Base-by-base conservation (phyloP, 352 stramenopile genomes). In the Phytophthora multivora region DNA sequence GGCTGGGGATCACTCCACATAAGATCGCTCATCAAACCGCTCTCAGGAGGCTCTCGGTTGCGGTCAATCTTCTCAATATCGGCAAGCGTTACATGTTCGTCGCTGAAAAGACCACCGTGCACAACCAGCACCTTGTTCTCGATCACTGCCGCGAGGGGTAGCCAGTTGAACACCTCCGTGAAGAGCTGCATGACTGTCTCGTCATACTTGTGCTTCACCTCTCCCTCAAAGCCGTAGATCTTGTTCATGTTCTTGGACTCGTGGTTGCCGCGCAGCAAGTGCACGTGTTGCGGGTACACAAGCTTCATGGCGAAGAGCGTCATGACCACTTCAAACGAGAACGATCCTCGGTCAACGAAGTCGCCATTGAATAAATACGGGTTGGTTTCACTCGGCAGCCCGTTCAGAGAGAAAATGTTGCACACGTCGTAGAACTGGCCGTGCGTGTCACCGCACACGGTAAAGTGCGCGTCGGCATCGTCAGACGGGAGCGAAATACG, bases 191-290 rank as follows among this genome's bases (percentile, higher is more conserved):
- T 99, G 38, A 99, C 97, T n/a, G 92, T 97, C 40, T 98, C 90
- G 74, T 99, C 97, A 80, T 99, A 99, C 76, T 99, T 99, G 80
- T 98, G 93, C 79, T 98, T 99, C 47, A 99, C 96, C 76, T 99
- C 98, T 30, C 97, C 97, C 61, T 99, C 97, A 68, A 99, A 99
- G 18, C 98, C 98, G 74, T 99, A 99, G 50, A 99, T 99, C 71
- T 99, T 98, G 85, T 99, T 99, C 97, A 99, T 99, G 77, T 99
- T 99, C 79, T 98, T 98, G 26, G 95, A 99, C 80, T 99, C 97
- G 74, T 99, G 97, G 80, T 99, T 99, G 9, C 97, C 97, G 50
- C 97, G 79, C 21, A 97, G 86, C 66, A 99, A 73, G 67, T 98
- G 94, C 28, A 99, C 86, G 52, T 95, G 86, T 28, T 91, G 70